Evolutionary conservation across 176 grass and related monocot species (phyloP), one percentile per base, ranked within the genome.

Genomic region (Tuctoria greenei): DNA sequence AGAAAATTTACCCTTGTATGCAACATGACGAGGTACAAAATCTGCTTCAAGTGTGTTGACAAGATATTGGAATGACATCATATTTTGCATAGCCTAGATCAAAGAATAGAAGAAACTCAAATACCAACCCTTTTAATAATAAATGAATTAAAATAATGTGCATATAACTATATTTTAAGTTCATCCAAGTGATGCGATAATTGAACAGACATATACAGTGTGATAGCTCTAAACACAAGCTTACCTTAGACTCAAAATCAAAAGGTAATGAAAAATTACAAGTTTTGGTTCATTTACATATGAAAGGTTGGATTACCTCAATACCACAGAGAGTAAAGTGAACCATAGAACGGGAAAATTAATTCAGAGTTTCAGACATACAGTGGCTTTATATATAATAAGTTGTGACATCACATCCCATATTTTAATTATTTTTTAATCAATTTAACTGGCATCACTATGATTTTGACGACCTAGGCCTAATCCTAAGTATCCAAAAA

Each of bases 1-100:
- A 31, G 31, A 31, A 74, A 61, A 31, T 71, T 87, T 83, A 91
- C 94, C 91, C 93, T 89, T 97, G 75, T 82, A 91, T 85, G 88
- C 80, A 89, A 61, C 78, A 31, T 79, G 72, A 60, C 88, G 94
- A 89, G 78, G 78, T 69, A 81, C 73, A 66, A 87, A 83, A 89
- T 97, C 94, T 83, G 78, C 86, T 79, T 97, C 88, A 38, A 97
- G 78, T 72, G 88, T 78, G 76, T 51, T 51, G 25, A 93, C 64
- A 72, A 93, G 88, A 76, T 93, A 97, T 28, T 93, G 78, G 69
- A 97, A 91, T 76, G 91, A 27, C 74, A 97, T 52, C 81, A 91
- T 89, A 25, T 89, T 79, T 75, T 87, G 23, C 37, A 86, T 79
- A 86, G 62, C 49, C 94, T 97, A 86, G 54, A 86, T 72, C 34